These are phyloP conservation scores for Amanita pallidorosea DNA, from an alignment of 768 basidiomycete genomes.

Conservation along the genomic window DNA sequence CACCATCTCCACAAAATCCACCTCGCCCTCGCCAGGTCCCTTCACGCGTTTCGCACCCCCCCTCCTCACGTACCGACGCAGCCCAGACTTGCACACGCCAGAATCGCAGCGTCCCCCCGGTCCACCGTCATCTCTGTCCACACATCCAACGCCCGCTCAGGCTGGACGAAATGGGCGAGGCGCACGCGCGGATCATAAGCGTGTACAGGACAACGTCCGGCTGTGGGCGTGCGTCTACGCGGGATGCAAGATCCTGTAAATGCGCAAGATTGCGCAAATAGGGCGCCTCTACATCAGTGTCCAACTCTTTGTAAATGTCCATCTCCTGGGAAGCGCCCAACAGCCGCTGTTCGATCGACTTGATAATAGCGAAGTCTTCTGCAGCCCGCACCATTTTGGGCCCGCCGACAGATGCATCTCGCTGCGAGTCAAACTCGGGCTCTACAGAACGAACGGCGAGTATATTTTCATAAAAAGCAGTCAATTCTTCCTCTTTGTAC, in stretches of 20 bases:
- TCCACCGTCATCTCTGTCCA: conserved; percentile 31
- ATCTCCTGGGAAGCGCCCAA: conserved; percentile 7
- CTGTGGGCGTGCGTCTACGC: conserved; percentile 12
- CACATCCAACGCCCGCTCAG: neutral
- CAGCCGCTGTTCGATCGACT: conserved; percentile 26
- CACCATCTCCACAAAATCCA: conserved; percentile 87
- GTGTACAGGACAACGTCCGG: too few species aligned
- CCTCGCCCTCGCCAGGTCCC: conserved; percentile 68
- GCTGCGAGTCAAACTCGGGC: conserved; percentile 8
- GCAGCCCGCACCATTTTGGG: conserved; percentile 17
- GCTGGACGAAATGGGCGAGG: too few species aligned
- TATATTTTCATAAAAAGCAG: conserved; percentile 33
- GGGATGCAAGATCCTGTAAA: conserved; percentile 23
- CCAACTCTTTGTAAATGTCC: neutral
- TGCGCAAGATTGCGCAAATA: conserved; percentile 25
- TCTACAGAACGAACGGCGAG: conserved; percentile 21
- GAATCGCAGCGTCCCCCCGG: conserved; percentile 62
- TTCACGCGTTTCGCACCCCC: conserved; percentile 78
- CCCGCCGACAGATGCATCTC: conserved; percentile 1
- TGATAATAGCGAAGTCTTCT: conserved; percentile 23
- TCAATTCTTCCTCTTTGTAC: conserved; percentile 33
- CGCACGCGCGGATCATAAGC: too few species aligned
- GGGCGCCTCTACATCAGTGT: neutral
- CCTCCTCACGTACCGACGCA: conserved; percentile 64
- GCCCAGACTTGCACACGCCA: conserved; percentile 67